Evolutionary conservation across 495 filamentous ascomycete species (phyloP).

Genomic region (Aspergillus indologenus): DNA sequence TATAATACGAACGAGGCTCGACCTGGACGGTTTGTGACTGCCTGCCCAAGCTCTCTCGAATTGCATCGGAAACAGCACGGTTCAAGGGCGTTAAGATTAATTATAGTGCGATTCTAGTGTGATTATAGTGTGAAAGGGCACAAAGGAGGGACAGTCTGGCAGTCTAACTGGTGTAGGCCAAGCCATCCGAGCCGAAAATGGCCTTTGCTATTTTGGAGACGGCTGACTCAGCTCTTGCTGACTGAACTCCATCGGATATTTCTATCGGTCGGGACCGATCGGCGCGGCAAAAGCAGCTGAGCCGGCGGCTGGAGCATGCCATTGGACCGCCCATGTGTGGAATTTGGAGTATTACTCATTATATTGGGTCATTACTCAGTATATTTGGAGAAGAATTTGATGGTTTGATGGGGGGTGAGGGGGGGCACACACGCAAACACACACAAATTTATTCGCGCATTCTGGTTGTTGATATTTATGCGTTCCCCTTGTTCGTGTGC

Average conservation of each 20-base stretch:
- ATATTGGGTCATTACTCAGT: background rate
- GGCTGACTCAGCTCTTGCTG: background rate
- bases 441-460: constrained; percentile 3
- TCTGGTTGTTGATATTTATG: background rate
- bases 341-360: constrained; percentile 7
- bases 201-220: background rate
- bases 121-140: no score
- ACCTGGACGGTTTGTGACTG: background rate
- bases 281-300: constrained; percentile 16
- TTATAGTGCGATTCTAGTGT: background rate
- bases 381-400: constrained; percentile 9
- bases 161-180: no score
- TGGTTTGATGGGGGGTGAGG: no score
- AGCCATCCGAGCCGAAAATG: background rate
- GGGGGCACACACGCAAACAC: background rate
- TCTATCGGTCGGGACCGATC: constrained; percentile 21
- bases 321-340: constrained; percentile 7
- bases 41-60: background rate
- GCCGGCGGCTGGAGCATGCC: no score
- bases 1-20: constrained; percentile 3
- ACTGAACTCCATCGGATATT: constrained; percentile 12
- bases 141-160: no score
- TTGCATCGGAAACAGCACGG: constrained; percentile 5
- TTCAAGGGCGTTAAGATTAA: background rate
- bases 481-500: background rate